phyloP scores from a whole-genome alignment of 768 basidiomycete genomes.

The Trametes gibbosa region DNA sequence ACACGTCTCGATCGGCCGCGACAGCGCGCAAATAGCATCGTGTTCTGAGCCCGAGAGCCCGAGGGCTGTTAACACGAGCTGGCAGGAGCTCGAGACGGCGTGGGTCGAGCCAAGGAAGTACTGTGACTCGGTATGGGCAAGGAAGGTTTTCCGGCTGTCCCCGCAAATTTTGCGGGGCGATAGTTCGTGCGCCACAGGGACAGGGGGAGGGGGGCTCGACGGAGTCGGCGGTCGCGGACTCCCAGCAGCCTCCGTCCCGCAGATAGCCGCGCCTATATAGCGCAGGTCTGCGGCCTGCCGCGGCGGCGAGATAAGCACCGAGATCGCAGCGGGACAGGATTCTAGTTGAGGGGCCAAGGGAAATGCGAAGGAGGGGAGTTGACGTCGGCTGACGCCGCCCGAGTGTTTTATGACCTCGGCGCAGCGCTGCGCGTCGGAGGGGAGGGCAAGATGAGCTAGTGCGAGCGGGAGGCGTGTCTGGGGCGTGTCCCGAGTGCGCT shows the following conservation, averaged over 20 bases:
- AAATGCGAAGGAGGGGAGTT: not conserved
- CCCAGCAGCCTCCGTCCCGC: not conserved
- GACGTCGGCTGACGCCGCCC: not conserved
- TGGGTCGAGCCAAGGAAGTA: not conserved
- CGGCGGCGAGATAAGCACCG: not conserved
- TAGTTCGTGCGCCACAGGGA: conserved; percentile 8
- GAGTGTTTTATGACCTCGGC: not conserved
- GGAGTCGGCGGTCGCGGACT: not conserved
- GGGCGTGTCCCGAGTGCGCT: not conserved
- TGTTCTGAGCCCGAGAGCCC: no score
- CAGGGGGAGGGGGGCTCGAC: not conserved
- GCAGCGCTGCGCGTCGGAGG: not conserved
- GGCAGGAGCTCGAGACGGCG: not conserved
- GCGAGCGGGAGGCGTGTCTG: not conserved
- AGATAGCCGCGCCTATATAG: not conserved
- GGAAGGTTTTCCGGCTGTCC: not conserved
- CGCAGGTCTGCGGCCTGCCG: not conserved
- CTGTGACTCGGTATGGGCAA: conserved; percentile 4
- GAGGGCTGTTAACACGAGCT: not conserved
- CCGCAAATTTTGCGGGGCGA: not conserved
- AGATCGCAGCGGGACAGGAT: not conserved
- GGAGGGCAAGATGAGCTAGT: not conserved
- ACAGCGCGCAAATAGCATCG: no score
- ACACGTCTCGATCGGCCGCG: no score
- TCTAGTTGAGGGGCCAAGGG: not conserved